Base-by-base conservation (phyloP, 176 grass and related monocot species). In the Typha latifolia region DNA sequence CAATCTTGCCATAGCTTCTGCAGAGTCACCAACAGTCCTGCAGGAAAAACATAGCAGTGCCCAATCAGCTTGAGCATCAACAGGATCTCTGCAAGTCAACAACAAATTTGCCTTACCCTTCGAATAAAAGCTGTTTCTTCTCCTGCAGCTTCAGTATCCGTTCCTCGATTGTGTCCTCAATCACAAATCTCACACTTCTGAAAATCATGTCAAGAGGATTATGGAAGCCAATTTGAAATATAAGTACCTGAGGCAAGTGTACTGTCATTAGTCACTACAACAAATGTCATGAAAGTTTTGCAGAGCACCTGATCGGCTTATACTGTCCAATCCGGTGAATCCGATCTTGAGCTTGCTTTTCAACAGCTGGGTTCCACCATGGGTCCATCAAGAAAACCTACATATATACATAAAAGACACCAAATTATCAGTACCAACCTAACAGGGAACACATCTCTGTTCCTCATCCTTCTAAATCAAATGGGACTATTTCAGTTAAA, bases 321-420 rank as follows among this genome's bases (percentile, higher is more conserved):
- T 80, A 99, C 20, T 99, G 94, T n/a, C 94, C 94, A 2, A 99
- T 99, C 14, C 94, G 70, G 37, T 97, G 94, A 55, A 93, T 97
- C 22, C 94, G 81, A 74, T 97, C 94, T 72, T 97, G 94, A 5
- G 94, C 94, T 50, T 97, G 94, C 61, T 72, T 86, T 49, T 97
- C 89, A 0, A 93, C 89, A 7, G 89, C 94, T 10, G 94, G 94
- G 77, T 97, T 97, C 89, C 94, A 97, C 94, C 94, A 97, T 32
- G 86, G 94, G 62, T 93, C 94, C 89, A 97, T 97, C 76, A 99
- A 74, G 69, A 90, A 99, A 69, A 99, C 89, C 94, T 99, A 80
- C 29, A 66, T 73, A 75, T 7, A 16, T 59, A 16, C 53, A 59
- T 21, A 59, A 4, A 43, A 56, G 4, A 19, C 14, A 59, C 16